These are phyloP conservation scores for Caloboletus inedulis DNA, from an alignment of 1,284 basidiomycete species.

Conservation along the genomic window DNA sequence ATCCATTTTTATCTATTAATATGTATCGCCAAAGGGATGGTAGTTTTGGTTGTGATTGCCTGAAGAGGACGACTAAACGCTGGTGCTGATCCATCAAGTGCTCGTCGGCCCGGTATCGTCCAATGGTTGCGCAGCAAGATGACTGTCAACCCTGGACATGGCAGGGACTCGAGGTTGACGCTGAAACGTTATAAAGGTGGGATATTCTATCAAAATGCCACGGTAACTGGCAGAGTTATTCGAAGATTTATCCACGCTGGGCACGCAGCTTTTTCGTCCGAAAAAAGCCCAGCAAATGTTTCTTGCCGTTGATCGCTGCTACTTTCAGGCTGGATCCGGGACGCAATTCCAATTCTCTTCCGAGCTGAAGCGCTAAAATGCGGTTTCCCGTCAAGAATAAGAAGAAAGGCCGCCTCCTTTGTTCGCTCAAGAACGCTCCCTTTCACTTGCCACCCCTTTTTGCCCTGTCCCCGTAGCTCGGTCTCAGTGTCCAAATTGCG, in stretches of 20 bases:
- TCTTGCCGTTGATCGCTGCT: neutral
- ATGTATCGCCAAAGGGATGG: neutral
- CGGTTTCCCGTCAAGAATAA: slow-evolving; percentile 17
- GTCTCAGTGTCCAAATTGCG: neutral
- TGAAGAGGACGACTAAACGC: neutral
- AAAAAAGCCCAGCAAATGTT: neutral
- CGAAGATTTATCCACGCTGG: neutral
- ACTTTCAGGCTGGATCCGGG: slow-evolving; percentile 13
- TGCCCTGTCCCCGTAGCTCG: neutral
- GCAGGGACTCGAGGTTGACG: neutral
- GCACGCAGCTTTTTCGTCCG: neutral
- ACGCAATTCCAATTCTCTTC: slow-evolving; percentile 10
- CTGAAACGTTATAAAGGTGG: neutral
- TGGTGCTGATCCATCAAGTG: neutral
- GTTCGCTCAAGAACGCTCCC: neutral
- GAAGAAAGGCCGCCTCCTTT: slow-evolving; percentile 1
- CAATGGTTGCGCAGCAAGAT: neutral
- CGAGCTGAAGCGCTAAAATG: slow-evolving; percentile 13
- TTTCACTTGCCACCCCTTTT: neutral
- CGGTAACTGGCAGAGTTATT: too few species aligned
- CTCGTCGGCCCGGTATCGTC: neutral
- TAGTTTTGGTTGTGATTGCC: neutral
- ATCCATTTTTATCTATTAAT: neutral
- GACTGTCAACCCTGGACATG: neutral
- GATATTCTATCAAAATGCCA: neutral